These are phyloP conservation scores for Posidonia australis DNA, from an alignment of 106 monocot species.

Conservation along the genomic window DNA sequence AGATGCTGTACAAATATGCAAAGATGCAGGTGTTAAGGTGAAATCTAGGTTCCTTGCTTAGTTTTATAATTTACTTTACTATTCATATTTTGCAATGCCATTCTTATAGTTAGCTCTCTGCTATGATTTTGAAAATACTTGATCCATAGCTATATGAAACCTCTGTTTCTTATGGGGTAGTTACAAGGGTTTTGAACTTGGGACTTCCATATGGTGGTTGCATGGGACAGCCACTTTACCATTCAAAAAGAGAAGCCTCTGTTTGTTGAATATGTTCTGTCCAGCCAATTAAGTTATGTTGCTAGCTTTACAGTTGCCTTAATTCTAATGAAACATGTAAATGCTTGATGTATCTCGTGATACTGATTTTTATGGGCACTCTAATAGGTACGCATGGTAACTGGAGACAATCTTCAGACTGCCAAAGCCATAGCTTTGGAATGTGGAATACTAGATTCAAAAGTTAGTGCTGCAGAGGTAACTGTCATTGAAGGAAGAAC, in stretches of 20 bases:
- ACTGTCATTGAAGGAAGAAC: slow-evolving; percentile 76
- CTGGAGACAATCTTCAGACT: slow-evolving; percentile 96
- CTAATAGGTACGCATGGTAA: slow-evolving; percentile 91
- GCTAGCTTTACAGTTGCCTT: background rate
- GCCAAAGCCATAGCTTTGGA: slow-evolving; percentile 96
- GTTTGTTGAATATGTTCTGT: no score
- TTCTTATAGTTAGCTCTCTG: no score
- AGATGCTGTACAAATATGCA: slow-evolving; percentile 63
- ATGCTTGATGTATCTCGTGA: background rate
- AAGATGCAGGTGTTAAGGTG: slow-evolving; percentile 88
- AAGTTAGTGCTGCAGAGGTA: slow-evolving; percentile 29
- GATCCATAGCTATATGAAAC: no score
- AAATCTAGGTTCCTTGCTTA: background rate
- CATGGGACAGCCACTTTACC: no score
- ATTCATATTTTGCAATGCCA: background rate
- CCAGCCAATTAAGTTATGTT: no score
- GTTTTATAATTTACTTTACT: background rate
- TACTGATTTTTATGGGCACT: slow-evolving; percentile 2
- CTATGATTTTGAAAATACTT: no score
- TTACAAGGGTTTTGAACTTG: no score
- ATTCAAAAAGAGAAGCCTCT: no score
- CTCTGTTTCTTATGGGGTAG: no score
- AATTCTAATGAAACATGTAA: background rate
- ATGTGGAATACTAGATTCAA: slow-evolving; percentile 79
- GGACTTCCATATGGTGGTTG: no score